Conservation (phyloP, 2,329 filamentous ascomycete genomes). For the Acrodontium crateriforme region DNA sequence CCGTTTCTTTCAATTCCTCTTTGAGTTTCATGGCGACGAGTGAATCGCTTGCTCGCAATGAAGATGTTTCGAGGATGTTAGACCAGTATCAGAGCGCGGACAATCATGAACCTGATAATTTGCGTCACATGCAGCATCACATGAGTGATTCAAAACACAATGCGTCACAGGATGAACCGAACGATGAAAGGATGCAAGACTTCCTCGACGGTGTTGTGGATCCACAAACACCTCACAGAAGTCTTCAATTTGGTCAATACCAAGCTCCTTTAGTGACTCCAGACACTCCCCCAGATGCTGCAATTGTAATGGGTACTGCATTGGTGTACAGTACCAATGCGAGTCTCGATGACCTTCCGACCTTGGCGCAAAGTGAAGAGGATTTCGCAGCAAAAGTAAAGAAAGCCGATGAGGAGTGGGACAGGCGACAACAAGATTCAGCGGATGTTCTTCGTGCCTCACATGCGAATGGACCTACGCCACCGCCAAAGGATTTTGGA, state of each 20-base stretch:
- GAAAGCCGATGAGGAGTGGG: constrained; percentile 21
- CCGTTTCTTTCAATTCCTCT: constrained; percentile 5
- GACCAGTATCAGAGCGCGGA: constrained; percentile 19
- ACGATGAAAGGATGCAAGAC: constrained; percentile 22
- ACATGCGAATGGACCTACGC: constrained; percentile 22
- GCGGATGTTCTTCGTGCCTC: constrained; percentile 7
- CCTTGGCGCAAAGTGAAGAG: constrained; percentile 11
- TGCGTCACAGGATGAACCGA: constrained; percentile 21
- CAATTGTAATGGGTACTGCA: constrained; percentile 16
- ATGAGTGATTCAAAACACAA: constrained; percentile 19
- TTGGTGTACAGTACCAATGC: constrained; percentile 15
- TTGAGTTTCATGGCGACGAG: constrained; percentile 2
- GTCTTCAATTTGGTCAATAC: constrained; percentile 3
- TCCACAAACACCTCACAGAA: constrained; percentile 7
- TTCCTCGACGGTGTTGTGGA: constrained; percentile 20
- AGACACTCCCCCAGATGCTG: constrained; percentile 18
- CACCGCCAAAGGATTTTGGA: constrained; percentile 29
- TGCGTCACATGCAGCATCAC: constrained; percentile 19
- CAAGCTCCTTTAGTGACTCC: constrained; percentile 19
- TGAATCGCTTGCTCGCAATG: constrained; percentile 6
- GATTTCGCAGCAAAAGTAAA: constrained; percentile 18
- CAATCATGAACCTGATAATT: constrained; percentile 18
- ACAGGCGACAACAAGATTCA: constrained; percentile 16
- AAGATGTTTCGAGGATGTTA: constrained; percentile 12
- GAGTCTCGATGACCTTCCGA: constrained; percentile 6